Evolutionary conservation across 371 early-diverging fungal species (phyloP).

Genomic region (Mucor circinelloides): DNA sequence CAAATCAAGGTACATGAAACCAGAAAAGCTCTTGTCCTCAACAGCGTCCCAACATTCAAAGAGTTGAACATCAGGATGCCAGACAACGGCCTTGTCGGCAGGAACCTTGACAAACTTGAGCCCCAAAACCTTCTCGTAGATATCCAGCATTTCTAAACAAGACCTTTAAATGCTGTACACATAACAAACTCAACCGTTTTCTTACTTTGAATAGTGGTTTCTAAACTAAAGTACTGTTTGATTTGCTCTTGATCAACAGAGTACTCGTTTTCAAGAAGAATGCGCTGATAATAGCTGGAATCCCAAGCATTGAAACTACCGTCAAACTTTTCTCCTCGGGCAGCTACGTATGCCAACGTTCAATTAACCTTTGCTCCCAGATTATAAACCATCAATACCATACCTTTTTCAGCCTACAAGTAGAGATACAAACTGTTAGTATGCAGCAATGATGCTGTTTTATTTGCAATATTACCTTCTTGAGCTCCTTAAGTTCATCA

Average conservation of each 20-base stretch:
- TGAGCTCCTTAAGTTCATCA: constrained; percentile 54
- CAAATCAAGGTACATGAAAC: constrained; percentile 81
- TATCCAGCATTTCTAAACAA: constrained; percentile 64
- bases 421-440: background rate
- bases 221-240: constrained; percentile 78
- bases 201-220: constrained; percentile 48
- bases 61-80: constrained; percentile 73
- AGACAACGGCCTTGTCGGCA: constrained; percentile 55
- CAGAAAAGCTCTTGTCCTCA: constrained; percentile 58
- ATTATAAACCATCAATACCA: background rate
- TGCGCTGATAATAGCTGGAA: constrained; percentile 71
- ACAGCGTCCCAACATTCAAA: constrained; percentile 71
- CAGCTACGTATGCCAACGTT: constrained; percentile 9
- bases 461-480: constrained; percentile 38
- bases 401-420: constrained; percentile 37
- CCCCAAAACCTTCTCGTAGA: constrained; percentile 70
- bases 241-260: constrained; percentile 77
- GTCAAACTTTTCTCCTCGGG: constrained; percentile 53
- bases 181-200: background rate
- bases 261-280: constrained; percentile 72
- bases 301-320: constrained; percentile 75
- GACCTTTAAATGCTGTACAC: background rate
- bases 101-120: constrained; percentile 66
- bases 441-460: background rate
- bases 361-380: background rate